Percentiles rank a stretch among this genome's conserved stretches.
Evolutionary conservation across 805 yeast genomes (phyloP).

Genomic region (Yarrowia sp.): DNA sequence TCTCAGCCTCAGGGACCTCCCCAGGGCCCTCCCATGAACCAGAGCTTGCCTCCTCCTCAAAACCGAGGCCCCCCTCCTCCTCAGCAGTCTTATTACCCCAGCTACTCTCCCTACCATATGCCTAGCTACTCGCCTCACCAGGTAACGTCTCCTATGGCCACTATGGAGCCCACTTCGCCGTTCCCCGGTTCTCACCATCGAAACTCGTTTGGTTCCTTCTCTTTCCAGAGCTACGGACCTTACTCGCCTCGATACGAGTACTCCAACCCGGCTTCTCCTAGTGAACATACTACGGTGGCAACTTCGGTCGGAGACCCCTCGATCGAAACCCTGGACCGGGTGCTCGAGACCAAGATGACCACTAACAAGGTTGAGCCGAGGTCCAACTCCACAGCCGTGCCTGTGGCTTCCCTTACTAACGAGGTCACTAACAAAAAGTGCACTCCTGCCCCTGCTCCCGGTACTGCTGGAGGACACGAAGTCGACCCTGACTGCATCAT

Average conservation of each 20-base stretch:
- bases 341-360: conserved; percentile 45
- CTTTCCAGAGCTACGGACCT: conserved; percentile 36
- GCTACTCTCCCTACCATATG: conserved; percentile 45
- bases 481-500: conserved; percentile 61
- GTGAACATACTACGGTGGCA: conserved; percentile 36
- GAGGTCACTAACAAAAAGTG: background rate
- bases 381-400: background rate
- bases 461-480: conserved; percentile 1
- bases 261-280: conserved; percentile 37
- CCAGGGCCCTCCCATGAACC: background rate
- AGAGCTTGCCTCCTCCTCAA: background rate
- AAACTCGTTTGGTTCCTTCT: conserved; percentile 29
- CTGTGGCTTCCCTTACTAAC: conserved; percentile 3
- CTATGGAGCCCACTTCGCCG: conserved; percentile 34
- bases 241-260: conserved; percentile 22
- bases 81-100: conserved; percentile 13
- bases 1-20: background rate
- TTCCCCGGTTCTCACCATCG: conserved; percentile 7
- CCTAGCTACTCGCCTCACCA: conserved; percentile 44
- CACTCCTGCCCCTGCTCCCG: background rate
- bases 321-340: conserved; percentile 49
- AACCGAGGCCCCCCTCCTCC: conserved; percentile 5
- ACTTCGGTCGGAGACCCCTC: conserved; percentile 42
- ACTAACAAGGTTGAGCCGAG: background rate
- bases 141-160: conserved; percentile 54